Evolutionary conservation across 176 grass and related monocot species (phyloP), one percentile per base, ranked within the genome.

Genomic region (Aegilops longissima): DNA sequence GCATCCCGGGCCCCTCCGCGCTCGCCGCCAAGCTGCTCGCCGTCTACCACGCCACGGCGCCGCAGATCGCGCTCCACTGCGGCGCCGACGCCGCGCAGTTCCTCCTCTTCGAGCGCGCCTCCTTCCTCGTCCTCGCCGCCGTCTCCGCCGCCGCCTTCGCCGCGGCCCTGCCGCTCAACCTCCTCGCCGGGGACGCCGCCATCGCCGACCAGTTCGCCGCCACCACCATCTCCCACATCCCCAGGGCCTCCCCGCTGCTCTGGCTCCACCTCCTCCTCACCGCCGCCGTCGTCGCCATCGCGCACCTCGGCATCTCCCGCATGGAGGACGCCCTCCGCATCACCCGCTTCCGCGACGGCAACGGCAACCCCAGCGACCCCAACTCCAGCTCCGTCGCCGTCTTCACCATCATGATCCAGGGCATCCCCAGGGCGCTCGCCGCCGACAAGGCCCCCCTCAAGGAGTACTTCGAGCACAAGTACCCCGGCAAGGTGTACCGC

Each of bases 41-140:
- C 71, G 97, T 99, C 64, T 96, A 96, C 92, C 97, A 99, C 80
- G 83, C 97, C 58, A 99, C 97, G 1, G 87, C 92, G 10, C 81
- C 87, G 79, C 97, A 99, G 92, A 99, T 99, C 89, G 97, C 97
- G 44, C 94, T 99, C 72, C 97, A 99, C 94, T 99, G 97, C 72
- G 97, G 97, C 82, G 97, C 97, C 36, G 97, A 99, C 79, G 97
- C 97, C 29, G 97, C 97, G 3, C 97, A 99, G 83, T 99, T 99
- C 62, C 94, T 99, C 61, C 89, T 99, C 73, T 94, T 99, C 86
- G 97, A 99, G 87, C 90, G 97, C 16, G 92, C 97, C 38, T 91
- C 93, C 76, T 99, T 99, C 76, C 85, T 90, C 36, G 81, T 99
- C 35, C 91, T 99, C 87, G 84, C 91, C 31, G 85, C 91, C 40